Evolutionary conservation across 2,329 filamentous ascomycete genomes (phyloP).

Genomic region (Claviceps paspali): DNA sequence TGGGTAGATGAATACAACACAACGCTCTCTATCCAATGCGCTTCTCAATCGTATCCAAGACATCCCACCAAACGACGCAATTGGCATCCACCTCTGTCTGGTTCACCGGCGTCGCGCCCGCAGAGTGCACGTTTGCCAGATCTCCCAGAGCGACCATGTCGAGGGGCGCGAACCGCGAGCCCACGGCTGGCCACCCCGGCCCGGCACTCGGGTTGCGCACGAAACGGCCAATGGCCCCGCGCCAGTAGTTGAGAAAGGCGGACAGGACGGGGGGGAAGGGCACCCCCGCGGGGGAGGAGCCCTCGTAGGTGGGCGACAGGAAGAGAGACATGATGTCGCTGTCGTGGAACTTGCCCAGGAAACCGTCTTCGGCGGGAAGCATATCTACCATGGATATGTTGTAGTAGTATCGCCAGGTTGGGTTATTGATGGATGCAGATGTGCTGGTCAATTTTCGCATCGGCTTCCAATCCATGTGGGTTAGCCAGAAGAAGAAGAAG

Average conservation of each 20-base stretch:
- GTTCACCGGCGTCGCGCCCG: constrained; percentile 9
- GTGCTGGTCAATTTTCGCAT: constrained; percentile 11
- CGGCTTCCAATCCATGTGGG: constrained; percentile 9
- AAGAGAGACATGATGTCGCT: constrained; percentile 13
- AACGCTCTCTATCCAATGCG: background rate
- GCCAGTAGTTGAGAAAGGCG: constrained; percentile 11
- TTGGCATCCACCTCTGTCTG: constrained; percentile 8
- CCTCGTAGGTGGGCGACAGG: constrained; percentile 8
- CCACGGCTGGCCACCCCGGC: constrained; percentile 13
- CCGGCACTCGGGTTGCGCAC: constrained; percentile 11
- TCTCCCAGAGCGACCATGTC: constrained; percentile 12
- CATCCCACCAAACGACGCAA: constrained; percentile 9
- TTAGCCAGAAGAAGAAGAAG: constrained; percentile 1
- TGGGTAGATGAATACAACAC: too few relatives aligned
- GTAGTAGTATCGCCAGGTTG: constrained; percentile 15
- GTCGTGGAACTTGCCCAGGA: constrained; percentile 14
- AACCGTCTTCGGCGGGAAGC: constrained; percentile 9
- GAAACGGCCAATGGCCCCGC: constrained; percentile 12
- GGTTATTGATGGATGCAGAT: constrained; percentile 8
- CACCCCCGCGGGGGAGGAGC: background rate
- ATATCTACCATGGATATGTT: constrained; percentile 12
- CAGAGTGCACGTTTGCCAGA: constrained; percentile 1
- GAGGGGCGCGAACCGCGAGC: constrained; percentile 9
- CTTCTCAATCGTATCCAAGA: constrained; percentile 1
- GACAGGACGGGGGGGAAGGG: constrained; percentile 10